Conservation (phyloP, 2,329 filamentous ascomycete genomes). For the Sarocladium oryzae region DNA sequence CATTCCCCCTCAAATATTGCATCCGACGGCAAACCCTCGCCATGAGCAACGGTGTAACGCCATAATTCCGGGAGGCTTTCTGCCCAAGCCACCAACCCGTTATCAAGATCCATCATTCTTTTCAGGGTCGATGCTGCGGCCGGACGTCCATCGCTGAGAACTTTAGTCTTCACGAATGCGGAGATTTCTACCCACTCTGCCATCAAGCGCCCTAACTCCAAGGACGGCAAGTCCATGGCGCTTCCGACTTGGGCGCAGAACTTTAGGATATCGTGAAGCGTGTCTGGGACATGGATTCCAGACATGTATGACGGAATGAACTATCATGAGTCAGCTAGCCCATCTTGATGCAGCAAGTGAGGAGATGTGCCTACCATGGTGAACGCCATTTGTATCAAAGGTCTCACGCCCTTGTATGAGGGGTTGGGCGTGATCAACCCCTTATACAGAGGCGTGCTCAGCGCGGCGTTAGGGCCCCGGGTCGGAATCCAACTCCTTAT, state of each 20-base stretch:
- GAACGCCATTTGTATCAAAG: slow-evolving; percentile 49
- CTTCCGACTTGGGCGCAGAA: slow-evolving; percentile 29
- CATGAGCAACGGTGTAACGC: slow-evolving; percentile 23
- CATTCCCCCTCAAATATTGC: slow-evolving; percentile 46
- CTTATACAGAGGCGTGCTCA: too few relatives aligned
- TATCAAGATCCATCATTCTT: slow-evolving; percentile 34
- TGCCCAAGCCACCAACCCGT: slow-evolving; percentile 34
- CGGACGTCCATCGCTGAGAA: slow-evolving; percentile 30
- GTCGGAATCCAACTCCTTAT: slow-evolving; percentile 40
- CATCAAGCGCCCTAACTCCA: slow-evolving; percentile 34
- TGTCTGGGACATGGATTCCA: background rate
- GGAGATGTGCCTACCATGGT: slow-evolving; percentile 39
- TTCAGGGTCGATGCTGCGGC: slow-evolving; percentile 28
- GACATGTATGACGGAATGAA: slow-evolving; percentile 38
- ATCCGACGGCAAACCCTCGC: slow-evolving; percentile 28
- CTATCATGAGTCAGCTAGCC: slow-evolving; percentile 19
- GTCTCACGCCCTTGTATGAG: slow-evolving; percentile 39
- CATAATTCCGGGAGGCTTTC: slow-evolving; percentile 27
- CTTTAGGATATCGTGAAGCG: slow-evolving; percentile 35
- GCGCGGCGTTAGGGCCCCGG: slow-evolving; percentile 21
- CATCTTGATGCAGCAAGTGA: slow-evolving; percentile 10
- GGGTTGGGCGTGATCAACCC: too few relatives aligned
- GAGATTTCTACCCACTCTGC: slow-evolving; percentile 34
- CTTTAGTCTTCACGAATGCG: slow-evolving; percentile 25
- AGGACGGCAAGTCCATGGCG: slow-evolving; percentile 30